A percentile compares a stretch with the other conserved stretches of the same genome.
phyloP scores from a whole-genome alignment of 2,329 filamentous ascomycete genomes.

The Pestalotiopsis sp. region DNA sequence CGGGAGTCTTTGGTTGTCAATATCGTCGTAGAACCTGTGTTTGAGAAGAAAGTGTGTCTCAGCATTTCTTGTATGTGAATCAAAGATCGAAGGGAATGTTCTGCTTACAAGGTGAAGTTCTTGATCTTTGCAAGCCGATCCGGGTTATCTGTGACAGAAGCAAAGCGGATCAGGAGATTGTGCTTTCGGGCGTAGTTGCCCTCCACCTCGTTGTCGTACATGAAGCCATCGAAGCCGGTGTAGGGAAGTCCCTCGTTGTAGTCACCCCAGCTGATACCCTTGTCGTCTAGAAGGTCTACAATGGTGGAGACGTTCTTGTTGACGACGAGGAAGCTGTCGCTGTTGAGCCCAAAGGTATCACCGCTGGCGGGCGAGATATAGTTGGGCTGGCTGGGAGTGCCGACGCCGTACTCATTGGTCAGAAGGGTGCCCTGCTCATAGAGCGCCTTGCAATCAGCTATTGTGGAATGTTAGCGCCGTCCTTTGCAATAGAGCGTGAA shows the following conservation, averaged over 20 bases:
- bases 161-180: conserved; percentile 68
- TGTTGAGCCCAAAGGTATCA: conserved; percentile 73
- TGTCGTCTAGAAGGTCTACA: conserved; percentile 67
- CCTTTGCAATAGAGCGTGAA: background rate
- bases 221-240: conserved; percentile 68
- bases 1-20: conserved; percentile 65
- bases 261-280: conserved; percentile 66
- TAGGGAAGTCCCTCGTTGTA: conserved; percentile 82
- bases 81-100: background rate
- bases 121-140: conserved; percentile 71
- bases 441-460: conserved; percentile 32
- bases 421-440: conserved; percentile 65
- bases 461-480: background rate
- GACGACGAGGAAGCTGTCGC: conserved; percentile 64
- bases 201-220: conserved; percentile 65
- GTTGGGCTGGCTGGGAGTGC: conserved; percentile 74
- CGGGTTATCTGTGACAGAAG: conserved; percentile 61
- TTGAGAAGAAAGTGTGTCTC: background rate
- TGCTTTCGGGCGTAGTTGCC: conserved; percentile 83
- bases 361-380: conserved; percentile 70
- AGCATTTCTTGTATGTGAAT: no score
- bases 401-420: conserved; percentile 61
- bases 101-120: conserved; percentile 58
- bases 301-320: conserved; percentile 66
- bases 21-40: conserved; percentile 63